Evolutionary conservation across 208 protist species (phyloP), one percentile per base, ranked within the genome.

Genomic region (Trypanosoma congolense): DNA sequence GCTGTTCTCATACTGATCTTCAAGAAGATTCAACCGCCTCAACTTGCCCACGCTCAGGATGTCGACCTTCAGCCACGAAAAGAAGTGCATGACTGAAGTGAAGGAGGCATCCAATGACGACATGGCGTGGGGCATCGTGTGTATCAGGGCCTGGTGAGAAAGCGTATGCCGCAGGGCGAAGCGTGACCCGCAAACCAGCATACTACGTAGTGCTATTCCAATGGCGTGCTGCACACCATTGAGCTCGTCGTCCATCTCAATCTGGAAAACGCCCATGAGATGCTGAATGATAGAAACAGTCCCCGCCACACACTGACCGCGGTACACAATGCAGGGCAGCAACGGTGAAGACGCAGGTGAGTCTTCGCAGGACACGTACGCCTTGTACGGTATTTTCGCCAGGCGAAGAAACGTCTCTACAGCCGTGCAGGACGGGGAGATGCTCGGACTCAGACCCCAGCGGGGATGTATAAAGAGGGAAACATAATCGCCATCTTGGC

Each of bases 331-430:
- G 42, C 75, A 84, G 6, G 83, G 78, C 19, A 87, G 54, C 18
- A 54, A 58, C 0, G 65, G 64, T 16, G 54, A 73, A 1, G 76
- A 73, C 4, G 73, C 58, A 0, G 76, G 50, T 33, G 41, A 46
- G 1, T 70, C 31, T 45, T 87, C 68, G 10, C 58, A 56, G 6
- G 74, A 66, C 26, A 67, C 56, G 25, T 84, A 61, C 4, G 58
- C 57, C 45, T 61, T 67, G 59, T 87, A 83, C 12, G 77, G 75
- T 14, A 90, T 78, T 21, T 65, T 50, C 35, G 72, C 70, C 16
- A 77, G 62, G 12, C 78, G 77, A 29, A 84, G 58, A 51, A 76
- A 82, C 4, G 76, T 64, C 53, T 90, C 83, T 0, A 87, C 62
- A 0, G 59, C 60, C 9, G 65, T 73, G 64, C 78, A 83, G 26